phyloP scores from a whole-genome alignment of 352 stramenopile genomes.

The Pythium brassicae region DNA sequence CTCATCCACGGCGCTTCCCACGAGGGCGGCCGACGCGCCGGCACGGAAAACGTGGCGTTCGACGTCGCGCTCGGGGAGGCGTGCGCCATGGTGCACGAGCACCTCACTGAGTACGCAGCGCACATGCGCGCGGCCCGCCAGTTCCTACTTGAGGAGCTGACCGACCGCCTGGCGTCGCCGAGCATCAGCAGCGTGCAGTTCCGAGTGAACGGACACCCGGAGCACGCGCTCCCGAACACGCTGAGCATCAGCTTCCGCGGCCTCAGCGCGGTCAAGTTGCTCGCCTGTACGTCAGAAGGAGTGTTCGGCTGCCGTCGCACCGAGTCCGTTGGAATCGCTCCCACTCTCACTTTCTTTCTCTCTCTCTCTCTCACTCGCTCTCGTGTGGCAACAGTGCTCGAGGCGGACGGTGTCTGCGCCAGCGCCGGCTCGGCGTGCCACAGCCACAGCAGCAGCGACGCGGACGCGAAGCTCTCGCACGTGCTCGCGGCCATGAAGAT shows the following conservation, averaged over 20 bases:
- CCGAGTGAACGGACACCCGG: slow-evolving; percentile 81
- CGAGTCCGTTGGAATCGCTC: not conserved
- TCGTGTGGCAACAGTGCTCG: slow-evolving; percentile 44
- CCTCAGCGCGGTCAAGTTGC: slow-evolving; percentile 79
- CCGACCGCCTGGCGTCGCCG: slow-evolving; percentile 28
- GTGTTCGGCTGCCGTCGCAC: no score
- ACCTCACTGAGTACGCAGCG: slow-evolving; percentile 65
- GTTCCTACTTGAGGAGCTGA: slow-evolving; percentile 46
- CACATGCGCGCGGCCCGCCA: slow-evolving; percentile 65
- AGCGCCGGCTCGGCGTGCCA: slow-evolving; percentile 95
- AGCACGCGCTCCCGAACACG: slow-evolving; percentile 92
- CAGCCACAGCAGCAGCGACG: slow-evolving; percentile 47
- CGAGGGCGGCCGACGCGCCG: slow-evolving; percentile 90
- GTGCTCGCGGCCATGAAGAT: slow-evolving; percentile 94
- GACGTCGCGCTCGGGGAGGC: slow-evolving; percentile 92
- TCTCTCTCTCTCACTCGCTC: not conserved
- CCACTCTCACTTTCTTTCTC: not conserved
- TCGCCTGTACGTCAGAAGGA: slow-evolving; percentile 69
- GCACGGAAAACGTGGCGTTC: slow-evolving; percentile 96
- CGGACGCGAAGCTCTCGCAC: slow-evolving; percentile 71
- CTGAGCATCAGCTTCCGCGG: slow-evolving; percentile 93
- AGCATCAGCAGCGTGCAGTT: slow-evolving; percentile 44
- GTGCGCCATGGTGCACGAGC: slow-evolving; percentile 54
- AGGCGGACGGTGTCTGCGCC: slow-evolving; percentile 79
- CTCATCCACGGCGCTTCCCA: slow-evolving; percentile 91